These are phyloP conservation scores for Camelina neglecta DNA, from an alignment of 345 rosid genomes.

Conservation along the genomic window DNA sequence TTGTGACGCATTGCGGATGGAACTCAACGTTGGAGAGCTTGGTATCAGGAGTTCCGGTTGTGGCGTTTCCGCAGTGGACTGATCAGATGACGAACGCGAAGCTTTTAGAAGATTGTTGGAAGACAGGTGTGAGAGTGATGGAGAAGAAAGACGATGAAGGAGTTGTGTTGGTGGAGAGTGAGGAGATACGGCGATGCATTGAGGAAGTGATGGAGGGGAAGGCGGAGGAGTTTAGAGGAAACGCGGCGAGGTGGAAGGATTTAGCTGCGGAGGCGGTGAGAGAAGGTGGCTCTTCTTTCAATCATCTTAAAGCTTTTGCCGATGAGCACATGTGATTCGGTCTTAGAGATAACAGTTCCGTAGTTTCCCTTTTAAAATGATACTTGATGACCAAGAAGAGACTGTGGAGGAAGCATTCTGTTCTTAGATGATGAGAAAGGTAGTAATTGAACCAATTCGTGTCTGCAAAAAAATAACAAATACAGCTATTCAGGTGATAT, in stretches of 20 bases:
- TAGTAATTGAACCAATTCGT: no score
- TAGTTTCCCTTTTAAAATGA: no score
- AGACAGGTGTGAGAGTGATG: slow-evolving; percentile 58
- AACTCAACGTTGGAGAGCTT: slow-evolving; percentile 71
- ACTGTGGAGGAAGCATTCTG: no score
- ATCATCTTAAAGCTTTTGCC: slow-evolving; percentile 58
- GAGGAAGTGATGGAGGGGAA: slow-evolving; percentile 59
- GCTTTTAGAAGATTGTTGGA: slow-evolving; percentile 61
- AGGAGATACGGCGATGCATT: slow-evolving; percentile 66
- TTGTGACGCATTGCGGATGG: slow-evolving; percentile 81
- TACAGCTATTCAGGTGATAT: no score
- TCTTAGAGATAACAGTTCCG: background rate
- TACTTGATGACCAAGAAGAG: no score
- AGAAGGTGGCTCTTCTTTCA: slow-evolving; percentile 61
- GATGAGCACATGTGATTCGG: slow-evolving; percentile 38
- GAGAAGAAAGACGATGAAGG: slow-evolving; percentile 35
- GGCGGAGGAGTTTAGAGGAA: slow-evolving; percentile 48
- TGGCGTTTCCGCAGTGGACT: slow-evolving; percentile 68
- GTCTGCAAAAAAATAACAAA: no score
- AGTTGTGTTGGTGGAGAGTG: slow-evolving; percentile 51
- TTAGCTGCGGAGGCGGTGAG: slow-evolving; percentile 51
- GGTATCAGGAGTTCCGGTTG: slow-evolving; percentile 56
- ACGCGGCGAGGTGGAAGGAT: slow-evolving; percentile 58
- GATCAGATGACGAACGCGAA: slow-evolving; percentile 70
- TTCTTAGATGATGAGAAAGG: no score